These are phyloP conservation scores for Candida koratica DNA, from an alignment of 805 yeast genomes.

Conservation along the genomic window DNA sequence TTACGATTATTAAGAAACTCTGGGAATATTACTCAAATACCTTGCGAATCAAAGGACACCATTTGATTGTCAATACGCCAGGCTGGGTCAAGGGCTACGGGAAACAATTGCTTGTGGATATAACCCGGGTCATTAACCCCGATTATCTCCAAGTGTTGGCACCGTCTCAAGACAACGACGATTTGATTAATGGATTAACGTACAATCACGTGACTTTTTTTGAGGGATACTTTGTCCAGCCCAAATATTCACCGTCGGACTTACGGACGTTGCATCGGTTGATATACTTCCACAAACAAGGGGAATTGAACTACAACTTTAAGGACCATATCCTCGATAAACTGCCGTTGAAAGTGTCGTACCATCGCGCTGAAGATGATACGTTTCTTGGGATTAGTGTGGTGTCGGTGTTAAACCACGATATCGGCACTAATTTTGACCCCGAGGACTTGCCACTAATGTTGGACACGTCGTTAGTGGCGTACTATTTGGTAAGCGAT, in stretches of 20 bases:
- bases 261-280: constrained; percentile 49
- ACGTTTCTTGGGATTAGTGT: constrained; percentile 21
- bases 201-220: constrained; percentile 25
- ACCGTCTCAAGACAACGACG: constrained; percentile 24
- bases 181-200: constrained; percentile 24
- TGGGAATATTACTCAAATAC: constrained; percentile 24
- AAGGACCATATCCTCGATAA: constrained; percentile 19
- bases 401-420: constrained; percentile 23
- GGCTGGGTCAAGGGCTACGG: constrained; percentile 94
- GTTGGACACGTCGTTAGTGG: constrained; percentile 43
- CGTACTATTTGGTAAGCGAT: constrained; percentile 28
- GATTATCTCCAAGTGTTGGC: constrained; percentile 51
- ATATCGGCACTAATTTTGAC: constrained; percentile 17
- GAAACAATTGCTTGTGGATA: constrained; percentile 51
- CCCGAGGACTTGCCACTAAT: constrained; percentile 23
- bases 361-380: constrained; percentile 13
- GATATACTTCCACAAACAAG: constrained; percentile 48
- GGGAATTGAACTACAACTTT: constrained; percentile 20
- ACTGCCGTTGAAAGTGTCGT: constrained; percentile 28
- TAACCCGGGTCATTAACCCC: constrained; percentile 47
- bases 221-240: constrained; percentile 30
- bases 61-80: constrained; percentile 70
- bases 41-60: constrained; percentile 23
- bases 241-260: constrained; percentile 48
- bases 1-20: constrained; percentile 40